Evolutionary conservation across 1,284 basidiomycete genomes (phyloP), one percentile per base, ranked within the genome.

Genomic region (Farysia itapuensis): DNA sequence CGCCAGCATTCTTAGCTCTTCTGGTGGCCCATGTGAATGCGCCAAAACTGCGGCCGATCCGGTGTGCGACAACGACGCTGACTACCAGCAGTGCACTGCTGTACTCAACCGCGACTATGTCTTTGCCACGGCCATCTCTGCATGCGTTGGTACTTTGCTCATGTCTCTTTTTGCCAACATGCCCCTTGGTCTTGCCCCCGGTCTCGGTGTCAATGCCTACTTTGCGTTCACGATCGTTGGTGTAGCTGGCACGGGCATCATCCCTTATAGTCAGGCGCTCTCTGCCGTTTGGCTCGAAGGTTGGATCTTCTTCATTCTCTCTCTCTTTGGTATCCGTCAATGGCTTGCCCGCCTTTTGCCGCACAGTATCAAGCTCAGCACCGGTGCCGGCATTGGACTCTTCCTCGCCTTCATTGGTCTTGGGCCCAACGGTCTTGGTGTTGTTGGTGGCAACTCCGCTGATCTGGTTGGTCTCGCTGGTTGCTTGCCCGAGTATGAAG

Each of bases 291-390:
- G 75, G 64, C 54, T 77, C 29, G 75, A 77, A 40, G 90, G 86
- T 29, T 88, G 89, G 85, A 79, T 93, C 35, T 93, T 93, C 81
- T 83, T 92, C 61, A 68, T 86, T 66, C 81, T 93, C 15, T 90
- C 89, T 1, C 71, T 93, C 24, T 80, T 92, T 37, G 90, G 90
- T 68, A 81, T 93, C 36, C 88, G 90, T 49, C 89, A 92, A 80
- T 92, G 89, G 90, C 82, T 93, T 19, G 88, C 86, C 12, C 84
- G 90, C 29, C 82, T 90, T 42, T 89, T 93, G 82, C 90, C 90
- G 1, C 86, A 89, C 54, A 90, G 89, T 3, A 82, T 93, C 35
- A 85, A 89, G 28, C 82, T 90, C 52, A 85, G 88, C 9, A 87
- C 90, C 4, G 89, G 89, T 46, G 85, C 87, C 23, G 89, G 90